Evolutionary conservation across 805 yeast species (phyloP).

Genomic region (Pichia cabralensis): DNA sequence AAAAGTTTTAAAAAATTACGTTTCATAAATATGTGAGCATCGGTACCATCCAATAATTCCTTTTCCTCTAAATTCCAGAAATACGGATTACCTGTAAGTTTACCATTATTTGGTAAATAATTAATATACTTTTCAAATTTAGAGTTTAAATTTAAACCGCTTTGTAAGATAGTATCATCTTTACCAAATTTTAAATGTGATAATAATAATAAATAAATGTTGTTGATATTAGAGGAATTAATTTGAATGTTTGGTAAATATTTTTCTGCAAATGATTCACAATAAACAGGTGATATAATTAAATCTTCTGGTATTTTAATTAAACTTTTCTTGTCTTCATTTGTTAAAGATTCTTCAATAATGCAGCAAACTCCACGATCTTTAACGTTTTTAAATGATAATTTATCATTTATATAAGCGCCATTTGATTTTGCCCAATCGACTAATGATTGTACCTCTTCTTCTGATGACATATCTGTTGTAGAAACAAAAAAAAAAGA

Average conservation of each 20-base stretch:
- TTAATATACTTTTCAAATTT: conserved; percentile 36
- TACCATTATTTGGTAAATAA: conserved; percentile 33
- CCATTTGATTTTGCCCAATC: conserved; percentile 29
- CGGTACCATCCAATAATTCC: conserved; percentile 52
- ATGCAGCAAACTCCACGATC: conserved; percentile 29
- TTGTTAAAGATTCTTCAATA: conserved; percentile 11
- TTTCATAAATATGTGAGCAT: conserved; percentile 46
- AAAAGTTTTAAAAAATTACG: conserved; percentile 35
- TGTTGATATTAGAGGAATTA: conserved; percentile 18
- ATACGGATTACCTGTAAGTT: conserved; percentile 48
- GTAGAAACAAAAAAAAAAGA: background rate
- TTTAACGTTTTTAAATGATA: conserved; percentile 25
- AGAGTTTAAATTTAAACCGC: conserved; percentile 15
- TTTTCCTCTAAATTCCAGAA: conserved; percentile 52
- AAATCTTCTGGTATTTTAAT: conserved; percentile 30
- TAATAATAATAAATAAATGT: conserved; percentile 29
- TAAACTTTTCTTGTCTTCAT: conserved; percentile 12
- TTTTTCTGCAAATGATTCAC: conserved; percentile 22
- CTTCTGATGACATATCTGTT: background rate
- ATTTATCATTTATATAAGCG: conserved; percentile 24
- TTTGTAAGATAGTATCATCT: conserved; percentile 9
- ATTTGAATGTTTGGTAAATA: background rate
- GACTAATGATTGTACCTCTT: background rate
- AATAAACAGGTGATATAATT: conserved; percentile 29
- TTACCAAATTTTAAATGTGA: conserved; percentile 33